Evolutionary conservation across 768 basidiomycete genomes (phyloP).

Genomic region (Holtermannia corniformis): DNA sequence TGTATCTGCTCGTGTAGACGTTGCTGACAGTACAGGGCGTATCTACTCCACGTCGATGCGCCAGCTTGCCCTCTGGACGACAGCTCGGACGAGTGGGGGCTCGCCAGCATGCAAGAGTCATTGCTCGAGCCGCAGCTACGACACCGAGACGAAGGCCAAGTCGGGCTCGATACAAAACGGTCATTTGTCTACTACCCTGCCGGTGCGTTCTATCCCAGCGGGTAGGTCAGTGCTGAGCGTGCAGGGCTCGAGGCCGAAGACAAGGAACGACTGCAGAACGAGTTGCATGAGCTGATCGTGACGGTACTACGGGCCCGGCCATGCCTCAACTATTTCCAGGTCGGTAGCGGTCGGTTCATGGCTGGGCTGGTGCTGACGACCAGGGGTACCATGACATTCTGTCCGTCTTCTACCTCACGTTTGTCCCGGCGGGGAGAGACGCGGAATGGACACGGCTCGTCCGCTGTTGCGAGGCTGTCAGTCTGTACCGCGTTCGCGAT

Average conservation of each 20-base stretch:
- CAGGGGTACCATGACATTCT: slow-evolving; percentile 91
- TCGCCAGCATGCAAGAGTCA: neutral
- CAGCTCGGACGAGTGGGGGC: slow-evolving; percentile 1
- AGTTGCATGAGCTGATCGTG: slow-evolving; percentile 64
- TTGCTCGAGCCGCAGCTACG: neutral
- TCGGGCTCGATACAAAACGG: slow-evolving; percentile 77
- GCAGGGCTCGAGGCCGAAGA: slow-evolving; percentile 6
- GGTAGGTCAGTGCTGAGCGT: neutral
- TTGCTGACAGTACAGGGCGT: neutral
- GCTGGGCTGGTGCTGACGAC: neutral
- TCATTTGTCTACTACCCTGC: slow-evolving; percentile 89
- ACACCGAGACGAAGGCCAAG: slow-evolving; percentile 67
- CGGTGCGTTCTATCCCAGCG: slow-evolving; percentile 48
- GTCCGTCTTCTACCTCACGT: slow-evolving; percentile 54
- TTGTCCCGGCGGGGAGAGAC: slow-evolving; percentile 20
- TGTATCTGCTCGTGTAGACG: slow-evolving; percentile 3
- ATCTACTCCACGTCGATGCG: slow-evolving; percentile 9
- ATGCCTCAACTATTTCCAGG: slow-evolving; percentile 75
- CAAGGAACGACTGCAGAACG: slow-evolving; percentile 51
- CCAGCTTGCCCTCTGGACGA: slow-evolving; percentile 2
- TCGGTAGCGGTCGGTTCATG: slow-evolving; percentile 24
- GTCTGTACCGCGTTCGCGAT: slow-evolving; percentile 69
- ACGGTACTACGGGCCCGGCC: slow-evolving; percentile 63
- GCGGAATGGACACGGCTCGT: slow-evolving; percentile 23
- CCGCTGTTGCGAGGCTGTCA: slow-evolving; percentile 54